phyloP scores from a whole-genome alignment of 164 flowering plant species.

The Aristolochia californica region DNA sequence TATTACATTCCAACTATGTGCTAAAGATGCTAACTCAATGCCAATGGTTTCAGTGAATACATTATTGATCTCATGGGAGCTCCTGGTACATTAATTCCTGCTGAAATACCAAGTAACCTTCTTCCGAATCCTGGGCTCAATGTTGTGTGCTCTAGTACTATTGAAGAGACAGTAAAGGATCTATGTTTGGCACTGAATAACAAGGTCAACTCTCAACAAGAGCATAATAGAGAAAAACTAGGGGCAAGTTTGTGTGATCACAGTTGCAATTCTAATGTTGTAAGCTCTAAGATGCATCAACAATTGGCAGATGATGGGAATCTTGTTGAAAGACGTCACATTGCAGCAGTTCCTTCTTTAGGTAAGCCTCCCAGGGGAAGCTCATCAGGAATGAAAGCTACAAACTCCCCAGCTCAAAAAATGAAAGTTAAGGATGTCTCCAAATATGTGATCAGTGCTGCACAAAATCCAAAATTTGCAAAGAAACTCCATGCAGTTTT shows the following conservation, averaged over 20 bases:
- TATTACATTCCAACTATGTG: no score
- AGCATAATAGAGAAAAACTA: constrained; percentile 6
- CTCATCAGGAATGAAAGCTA: constrained; percentile 21
- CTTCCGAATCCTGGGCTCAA: constrained; percentile 36
- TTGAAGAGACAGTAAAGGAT: constrained; percentile 16
- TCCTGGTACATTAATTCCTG: constrained; percentile 90
- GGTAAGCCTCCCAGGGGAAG: constrained; percentile 24
- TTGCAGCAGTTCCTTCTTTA: constrained; percentile 35
- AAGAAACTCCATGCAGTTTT: constrained; percentile 77
- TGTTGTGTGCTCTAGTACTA: constrained; percentile 23
- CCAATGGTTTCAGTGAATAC: constrained; percentile 71
- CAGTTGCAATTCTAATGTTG: constrained; percentile 12
- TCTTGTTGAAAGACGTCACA: constrained; percentile 20
- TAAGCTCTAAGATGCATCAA: constrained; percentile 18
- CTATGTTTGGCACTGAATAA: constrained; percentile 22
- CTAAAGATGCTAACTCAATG: constrained; percentile 7
- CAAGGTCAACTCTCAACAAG: constrained; percentile 6
- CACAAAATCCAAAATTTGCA: constrained; percentile 81
- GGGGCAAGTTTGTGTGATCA: constrained; percentile 13
- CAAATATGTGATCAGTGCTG: constrained; percentile 69
- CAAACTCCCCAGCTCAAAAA: constrained; percentile 50
- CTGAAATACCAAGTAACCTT: constrained; percentile 64
- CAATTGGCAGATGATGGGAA: constrained; percentile 11
- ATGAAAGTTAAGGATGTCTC: constrained; percentile 71
- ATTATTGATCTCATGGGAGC: constrained; percentile 97